Evolutionary conservation across 495 filamentous ascomycete species (phyloP), one percentile per base, ranked within the genome.

Genomic region (Bryoglossum gracile): DNA sequence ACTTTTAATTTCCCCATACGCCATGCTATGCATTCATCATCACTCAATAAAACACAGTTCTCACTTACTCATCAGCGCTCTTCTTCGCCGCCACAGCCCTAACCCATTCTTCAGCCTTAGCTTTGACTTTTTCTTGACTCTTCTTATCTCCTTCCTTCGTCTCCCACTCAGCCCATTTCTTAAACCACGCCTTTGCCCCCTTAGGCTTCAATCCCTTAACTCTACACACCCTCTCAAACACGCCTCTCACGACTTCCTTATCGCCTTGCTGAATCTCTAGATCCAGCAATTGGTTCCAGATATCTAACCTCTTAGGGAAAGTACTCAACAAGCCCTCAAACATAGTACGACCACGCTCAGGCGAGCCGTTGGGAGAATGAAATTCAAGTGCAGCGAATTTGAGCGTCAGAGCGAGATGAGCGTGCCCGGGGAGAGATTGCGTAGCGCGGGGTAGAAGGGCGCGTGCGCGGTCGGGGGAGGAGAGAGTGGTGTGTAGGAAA

Each of bases 351-450:
- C 91, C 92, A 23, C 89, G 86, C 68, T 98, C 92, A 3, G 87
- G 71, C 57, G 92, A 87, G 26, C 89, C 94, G 57, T 86, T 79
- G 13, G 79, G 67, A 10, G 84, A 89, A 52, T 79, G 81, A 74
- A 94, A 98, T 64, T 98, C 92, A 5, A 98, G 75, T 43, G 85
- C 84, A 0, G 82, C 92, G 62, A 97, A 96, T 61, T 89, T 88
- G 53, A 78, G 74, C 46, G 91, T 88, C 0, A 94, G 79, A 40
- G 80, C 74, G 43, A 89, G 74, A 67, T 92, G 86, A 16, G 82
- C 73, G 59, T 82, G 67, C 46, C 70, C 50, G 45, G 82, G 84
- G 13, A 98, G 79, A 5, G 86, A 83, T 68, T 97, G 89, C 25
- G 83, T 79, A 24, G 94, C 92, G 42, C 92, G 85, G 9, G 82